These are phyloP conservation scores for Fusarium palustre DNA, from an alignment of 2,329 filamentous ascomycete species.

Conservation along the genomic window DNA sequence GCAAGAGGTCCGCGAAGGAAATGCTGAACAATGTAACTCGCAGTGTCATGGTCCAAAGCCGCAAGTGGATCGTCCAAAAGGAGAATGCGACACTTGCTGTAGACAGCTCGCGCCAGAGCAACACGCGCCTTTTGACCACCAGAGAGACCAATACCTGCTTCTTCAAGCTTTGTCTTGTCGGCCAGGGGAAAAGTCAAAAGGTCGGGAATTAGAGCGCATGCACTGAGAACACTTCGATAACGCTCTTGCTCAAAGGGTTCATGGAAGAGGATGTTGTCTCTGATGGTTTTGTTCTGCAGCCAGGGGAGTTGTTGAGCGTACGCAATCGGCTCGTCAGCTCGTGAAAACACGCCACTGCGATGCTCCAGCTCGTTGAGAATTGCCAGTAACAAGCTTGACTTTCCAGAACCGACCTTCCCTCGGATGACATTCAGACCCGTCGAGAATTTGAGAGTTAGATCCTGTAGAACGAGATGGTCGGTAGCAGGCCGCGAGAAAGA, in stretches of 20 bases:
- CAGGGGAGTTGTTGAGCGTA: slow-evolving; percentile 72
- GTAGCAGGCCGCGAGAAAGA: slow-evolving; percentile 85
- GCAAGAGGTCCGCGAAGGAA: slow-evolving; percentile 70
- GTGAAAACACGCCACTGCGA: slow-evolving; percentile 59
- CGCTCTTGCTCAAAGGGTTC: slow-evolving; percentile 63
- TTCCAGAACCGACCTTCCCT: slow-evolving; percentile 71
- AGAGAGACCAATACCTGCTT: slow-evolving; percentile 71
- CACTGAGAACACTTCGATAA: slow-evolving; percentile 70
- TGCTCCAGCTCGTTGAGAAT: slow-evolving; percentile 76
- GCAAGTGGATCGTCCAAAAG: slow-evolving; percentile 73
- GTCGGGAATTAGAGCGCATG: slow-evolving; percentile 69
- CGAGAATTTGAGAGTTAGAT: slow-evolving; percentile 60
- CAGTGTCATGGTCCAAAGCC: slow-evolving; percentile 71
- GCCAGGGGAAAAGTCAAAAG: slow-evolving; percentile 67
- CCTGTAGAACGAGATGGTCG: slow-evolving; percentile 61
- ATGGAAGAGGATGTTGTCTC: slow-evolving; percentile 74
- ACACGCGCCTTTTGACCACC: slow-evolving; percentile 73
- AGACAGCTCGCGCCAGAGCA: slow-evolving; percentile 71
- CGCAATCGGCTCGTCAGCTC: slow-evolving; percentile 64
- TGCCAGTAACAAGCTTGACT: slow-evolving; percentile 70
- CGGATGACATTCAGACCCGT: slow-evolving; percentile 67
- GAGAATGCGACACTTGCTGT: slow-evolving; percentile 67
- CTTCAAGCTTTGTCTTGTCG: slow-evolving; percentile 70
- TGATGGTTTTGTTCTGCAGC: slow-evolving; percentile 74
- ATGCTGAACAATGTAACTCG: slow-evolving; percentile 70